Conservation (phyloP, 805 yeast genomes). For the Teunomyces funiuensis region DNA sequence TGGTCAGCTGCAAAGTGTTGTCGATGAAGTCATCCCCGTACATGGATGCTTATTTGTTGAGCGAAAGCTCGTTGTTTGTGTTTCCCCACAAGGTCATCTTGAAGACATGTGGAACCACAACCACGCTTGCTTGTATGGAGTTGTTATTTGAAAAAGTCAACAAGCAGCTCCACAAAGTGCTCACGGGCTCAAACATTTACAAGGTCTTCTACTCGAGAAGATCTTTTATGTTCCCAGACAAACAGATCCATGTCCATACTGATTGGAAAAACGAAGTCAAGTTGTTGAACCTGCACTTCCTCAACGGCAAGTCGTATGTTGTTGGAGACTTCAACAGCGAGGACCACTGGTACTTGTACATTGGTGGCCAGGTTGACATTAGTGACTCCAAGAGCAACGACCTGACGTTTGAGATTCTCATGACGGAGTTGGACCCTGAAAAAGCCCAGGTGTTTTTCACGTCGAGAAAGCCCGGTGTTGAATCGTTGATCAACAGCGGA, state of each 20-base stretch:
- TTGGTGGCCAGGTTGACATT: constrained; percentile 45
- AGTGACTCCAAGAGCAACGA: constrained; percentile 31
- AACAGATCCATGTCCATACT: constrained; percentile 76
- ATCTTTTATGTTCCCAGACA: constrained; percentile 88
- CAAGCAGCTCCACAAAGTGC: constrained; percentile 15
- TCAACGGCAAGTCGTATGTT: constrained; percentile 60
- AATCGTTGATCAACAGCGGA: constrained; percentile 37
- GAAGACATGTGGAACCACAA: constrained; percentile 96
- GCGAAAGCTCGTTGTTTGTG: constrained; percentile 89
- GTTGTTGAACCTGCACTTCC: constrained; percentile 65
- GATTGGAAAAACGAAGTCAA: constrained; percentile 82
- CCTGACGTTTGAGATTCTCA: constrained; percentile 83
- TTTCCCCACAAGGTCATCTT: constrained; percentile 81
- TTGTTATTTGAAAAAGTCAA: constrained; percentile 51
- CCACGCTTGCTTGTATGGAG: constrained; percentile 76
- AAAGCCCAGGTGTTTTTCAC: constrained; percentile 60
- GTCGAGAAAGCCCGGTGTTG: constrained; percentile 46
- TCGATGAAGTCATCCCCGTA: constrained; percentile 67
- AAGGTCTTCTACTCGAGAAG: constrained; percentile 88
- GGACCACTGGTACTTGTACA: constrained; percentile 90
- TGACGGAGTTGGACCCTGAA: constrained; percentile 74
- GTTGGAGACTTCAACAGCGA: constrained; percentile 74
- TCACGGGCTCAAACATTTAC: constrained; percentile 43
- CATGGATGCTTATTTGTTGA: constrained; percentile 80
- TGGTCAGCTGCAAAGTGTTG: constrained; percentile 84